phyloP scores from a whole-genome alignment of 2,329 filamentous ascomycete species.

The Exophiala sp. region DNA sequence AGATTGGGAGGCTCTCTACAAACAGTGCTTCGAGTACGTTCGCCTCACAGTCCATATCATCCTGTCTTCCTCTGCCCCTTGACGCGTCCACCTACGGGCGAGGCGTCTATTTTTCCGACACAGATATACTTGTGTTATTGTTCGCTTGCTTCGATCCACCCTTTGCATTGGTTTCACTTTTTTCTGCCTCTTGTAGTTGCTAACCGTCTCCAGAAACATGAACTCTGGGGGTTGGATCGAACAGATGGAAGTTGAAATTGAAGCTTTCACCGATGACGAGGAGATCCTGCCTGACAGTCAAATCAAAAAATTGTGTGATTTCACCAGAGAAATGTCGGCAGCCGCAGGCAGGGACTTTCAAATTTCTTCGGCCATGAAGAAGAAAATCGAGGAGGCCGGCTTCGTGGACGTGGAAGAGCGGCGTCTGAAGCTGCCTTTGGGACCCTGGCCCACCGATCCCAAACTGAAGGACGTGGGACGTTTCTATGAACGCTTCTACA shows the following conservation, averaged over 20 bases:
- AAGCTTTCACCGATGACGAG: conserved; percentile 28
- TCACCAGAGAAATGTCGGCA: conserved; percentile 21
- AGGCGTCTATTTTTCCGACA: no score
- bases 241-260: conserved; percentile 30
- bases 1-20: conserved; percentile 35
- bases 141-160: background rate
- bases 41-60: background rate
- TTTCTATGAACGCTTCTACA: conserved; percentile 30
- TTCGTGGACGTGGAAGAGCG: conserved; percentile 43
- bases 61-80: background rate
- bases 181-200: background rate
- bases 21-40: conserved; percentile 33
- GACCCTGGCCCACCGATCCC: conserved; percentile 38
- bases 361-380: conserved; percentile 29
- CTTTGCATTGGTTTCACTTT: background rate
- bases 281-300: conserved; percentile 23
- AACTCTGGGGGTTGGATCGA: conserved; percentile 37
- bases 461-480: conserved; percentile 37
- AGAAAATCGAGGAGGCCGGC: conserved; percentile 34
- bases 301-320: conserved; percentile 22
- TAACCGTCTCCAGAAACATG: conserved; percentile 31
- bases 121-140: background rate
- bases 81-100: no score
- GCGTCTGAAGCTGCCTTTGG: conserved; percentile 40
- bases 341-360: conserved; percentile 29